Conservation (phyloP, 768 basidiomycete species). For the Cyclocybe aegerita region DNA sequence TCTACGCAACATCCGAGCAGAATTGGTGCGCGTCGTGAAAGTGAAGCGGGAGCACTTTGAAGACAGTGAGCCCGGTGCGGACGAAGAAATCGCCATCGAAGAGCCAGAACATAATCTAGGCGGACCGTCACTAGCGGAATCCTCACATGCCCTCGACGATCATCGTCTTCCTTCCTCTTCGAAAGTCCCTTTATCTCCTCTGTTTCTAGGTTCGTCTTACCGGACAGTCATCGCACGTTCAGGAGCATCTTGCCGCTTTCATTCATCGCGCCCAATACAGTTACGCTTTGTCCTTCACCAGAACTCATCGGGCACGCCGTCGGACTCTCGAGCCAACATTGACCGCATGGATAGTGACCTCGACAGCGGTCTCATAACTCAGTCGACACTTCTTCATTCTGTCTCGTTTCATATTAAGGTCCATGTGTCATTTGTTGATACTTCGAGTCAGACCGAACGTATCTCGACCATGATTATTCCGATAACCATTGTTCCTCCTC, state of each 20-base stretch:
- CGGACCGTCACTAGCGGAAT: constrained; percentile 14
- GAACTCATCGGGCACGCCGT: constrained; percentile 47
- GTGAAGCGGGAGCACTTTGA: constrained; percentile 47
- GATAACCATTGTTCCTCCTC: constrained; percentile 67
- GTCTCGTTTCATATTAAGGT: constrained; percentile 77
- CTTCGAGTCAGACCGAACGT: constrained; percentile 64
- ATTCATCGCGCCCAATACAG: constrained; percentile 69
- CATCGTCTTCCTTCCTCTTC: constrained; percentile 33
- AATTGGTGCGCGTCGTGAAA: constrained; percentile 69
- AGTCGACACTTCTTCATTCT: constrained; percentile 80
- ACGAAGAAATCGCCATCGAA: constrained; percentile 24
- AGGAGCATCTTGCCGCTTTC: constrained; percentile 91
- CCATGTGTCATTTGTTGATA: constrained; percentile 76
- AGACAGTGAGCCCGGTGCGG: constrained; percentile 33
- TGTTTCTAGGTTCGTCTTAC: constrained; percentile 41
- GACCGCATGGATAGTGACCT: constrained; percentile 54
- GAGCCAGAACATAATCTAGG: constrained; percentile 31
- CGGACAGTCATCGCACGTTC: constrained; percentile 72
- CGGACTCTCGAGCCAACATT: constrained; percentile 44
- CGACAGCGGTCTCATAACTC: constrained; percentile 76
- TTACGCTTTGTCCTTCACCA: constrained; percentile 82
- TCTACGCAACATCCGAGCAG: constrained; percentile 77
- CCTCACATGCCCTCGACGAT: constrained; percentile 23
- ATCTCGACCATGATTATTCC: constrained; percentile 67
- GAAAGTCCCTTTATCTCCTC: constrained; percentile 38